These are phyloP conservation scores for Teratosphaeria nubilosa DNA, from an alignment of 2,329 filamentous ascomycete genomes.

Conservation along the genomic window DNA sequence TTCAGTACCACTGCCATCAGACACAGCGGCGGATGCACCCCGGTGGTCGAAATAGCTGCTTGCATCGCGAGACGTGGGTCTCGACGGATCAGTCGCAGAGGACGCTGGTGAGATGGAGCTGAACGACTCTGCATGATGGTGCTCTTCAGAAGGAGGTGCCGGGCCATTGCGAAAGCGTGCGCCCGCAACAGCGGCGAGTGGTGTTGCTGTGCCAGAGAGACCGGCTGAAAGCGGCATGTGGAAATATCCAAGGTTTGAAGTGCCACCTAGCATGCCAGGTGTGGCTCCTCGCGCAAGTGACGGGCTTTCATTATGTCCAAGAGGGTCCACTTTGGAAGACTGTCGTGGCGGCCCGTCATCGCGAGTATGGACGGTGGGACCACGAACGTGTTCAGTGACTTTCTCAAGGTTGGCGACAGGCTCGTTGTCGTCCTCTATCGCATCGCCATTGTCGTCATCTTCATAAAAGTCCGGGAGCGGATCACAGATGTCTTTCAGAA, in stretches of 20 bases:
- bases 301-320: slow-evolving; percentile 19
- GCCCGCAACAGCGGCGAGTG: slow-evolving; percentile 67
- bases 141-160: slow-evolving; percentile 18
- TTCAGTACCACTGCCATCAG: slow-evolving; percentile 16
- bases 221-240: slow-evolving; percentile 64
- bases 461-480: slow-evolving; percentile 96
- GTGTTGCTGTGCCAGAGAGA: slow-evolving; percentile 66
- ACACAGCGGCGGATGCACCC: slow-evolving; percentile 8
- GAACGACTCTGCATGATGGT: slow-evolving; percentile 29
- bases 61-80: slow-evolving; percentile 33
- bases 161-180: slow-evolving; percentile 48
- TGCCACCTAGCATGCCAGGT: slow-evolving; percentile 54
- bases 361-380: not conserved
- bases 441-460: slow-evolving; percentile 48
- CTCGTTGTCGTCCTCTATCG: slow-evolving; percentile 36
- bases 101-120: slow-evolving; percentile 39
- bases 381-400: slow-evolving; percentile 4
- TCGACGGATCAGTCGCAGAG: slow-evolving; percentile 33
- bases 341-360: not conserved
- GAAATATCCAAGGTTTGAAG: slow-evolving; percentile 72
- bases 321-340: not conserved
- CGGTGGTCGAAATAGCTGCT: slow-evolving; percentile 15
- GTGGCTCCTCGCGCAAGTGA: slow-evolving; percentile 36
- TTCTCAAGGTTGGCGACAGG: slow-evolving; percentile 1
- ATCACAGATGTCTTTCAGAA: slow-evolving; percentile 94